phyloP scores from a whole-genome alignment of 768 basidiomycete genomes.

The Calocera cornea region DNA sequence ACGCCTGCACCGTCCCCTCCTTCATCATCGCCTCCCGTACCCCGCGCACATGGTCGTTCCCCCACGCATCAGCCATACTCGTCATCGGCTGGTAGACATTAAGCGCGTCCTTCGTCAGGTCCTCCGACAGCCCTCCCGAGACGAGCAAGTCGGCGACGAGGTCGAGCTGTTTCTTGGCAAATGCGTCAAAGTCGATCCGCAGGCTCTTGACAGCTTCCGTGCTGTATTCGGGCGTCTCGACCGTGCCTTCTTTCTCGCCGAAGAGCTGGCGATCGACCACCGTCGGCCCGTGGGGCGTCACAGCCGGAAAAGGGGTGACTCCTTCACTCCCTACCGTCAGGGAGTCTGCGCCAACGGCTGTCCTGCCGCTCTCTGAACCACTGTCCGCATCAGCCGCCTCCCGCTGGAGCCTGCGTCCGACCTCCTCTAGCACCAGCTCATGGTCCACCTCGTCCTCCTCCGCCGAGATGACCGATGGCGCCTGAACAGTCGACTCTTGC shows the following conservation, averaged over 20 bases:
- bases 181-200: slow-evolving; percentile 4
- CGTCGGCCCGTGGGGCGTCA: background rate
- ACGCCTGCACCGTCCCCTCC: background rate
- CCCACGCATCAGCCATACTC: background rate
- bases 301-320: background rate
- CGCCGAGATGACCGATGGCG: background rate
- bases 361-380: background rate
- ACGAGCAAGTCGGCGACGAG: background rate
- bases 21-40: background rate
- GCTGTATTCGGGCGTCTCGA: background rate
- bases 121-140: background rate
- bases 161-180: slow-evolving; percentile 7
- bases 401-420: background rate
- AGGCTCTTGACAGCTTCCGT: slow-evolving; percentile 2
- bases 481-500: background rate
- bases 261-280: slow-evolving; percentile 10
- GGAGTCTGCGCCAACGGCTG: background rate
- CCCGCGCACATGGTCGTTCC: background rate
- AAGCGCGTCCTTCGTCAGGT: background rate
- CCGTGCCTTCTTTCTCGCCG: background rate
- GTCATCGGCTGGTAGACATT: background rate
- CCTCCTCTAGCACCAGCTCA: background rate
- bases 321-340: background rate
- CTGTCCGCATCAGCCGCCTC: background rate
- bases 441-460: background rate